A percentile compares a stretch with the other conserved stretches of the same genome.
Evolutionary conservation across 2,329 filamentous ascomycete genomes (phyloP).

Genomic region (Aspergillus pseudoterreus): DNA sequence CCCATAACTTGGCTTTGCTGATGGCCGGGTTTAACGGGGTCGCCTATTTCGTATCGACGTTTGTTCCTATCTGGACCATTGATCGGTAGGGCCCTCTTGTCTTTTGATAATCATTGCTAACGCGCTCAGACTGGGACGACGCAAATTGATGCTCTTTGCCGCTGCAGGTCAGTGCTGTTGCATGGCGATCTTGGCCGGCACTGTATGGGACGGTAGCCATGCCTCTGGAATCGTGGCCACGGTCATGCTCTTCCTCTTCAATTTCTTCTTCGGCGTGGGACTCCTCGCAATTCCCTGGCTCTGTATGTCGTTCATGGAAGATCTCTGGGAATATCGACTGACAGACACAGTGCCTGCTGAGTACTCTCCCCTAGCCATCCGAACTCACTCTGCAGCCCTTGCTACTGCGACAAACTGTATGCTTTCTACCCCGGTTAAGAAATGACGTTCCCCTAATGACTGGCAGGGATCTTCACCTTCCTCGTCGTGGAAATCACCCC

Average conservation of each 20-base stretch:
- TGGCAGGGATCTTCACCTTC: slow-evolving; percentile 43
- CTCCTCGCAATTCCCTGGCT: slow-evolving; percentile 45
- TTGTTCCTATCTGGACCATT: slow-evolving; percentile 38
- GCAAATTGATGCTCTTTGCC: slow-evolving; percentile 59
- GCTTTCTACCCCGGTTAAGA: background rate
- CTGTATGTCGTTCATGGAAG: slow-evolving; percentile 14
- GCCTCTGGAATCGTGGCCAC: slow-evolving; percentile 42
- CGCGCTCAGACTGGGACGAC: slow-evolving; percentile 41
- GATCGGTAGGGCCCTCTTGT: slow-evolving; percentile 20
- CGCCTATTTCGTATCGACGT: slow-evolving; percentile 37
- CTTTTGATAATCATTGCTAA: background rate
- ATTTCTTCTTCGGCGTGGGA: slow-evolving; percentile 52
- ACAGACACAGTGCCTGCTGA: slow-evolving; percentile 38
- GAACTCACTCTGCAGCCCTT: slow-evolving; percentile 48
- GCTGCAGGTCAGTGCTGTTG: slow-evolving; percentile 49
- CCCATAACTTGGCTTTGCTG: slow-evolving; percentile 33
- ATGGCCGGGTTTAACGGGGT: slow-evolving; percentile 42
- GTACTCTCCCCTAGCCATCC: slow-evolving; percentile 45
- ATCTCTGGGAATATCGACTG: background rate
- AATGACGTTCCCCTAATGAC: background rate
- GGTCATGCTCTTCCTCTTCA: slow-evolving; percentile 53
- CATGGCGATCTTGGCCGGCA: slow-evolving; percentile 47
- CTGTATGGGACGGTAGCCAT: slow-evolving; percentile 38
- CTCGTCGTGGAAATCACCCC: slow-evolving; percentile 46
- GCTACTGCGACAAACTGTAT: slow-evolving; percentile 49